phyloP scores from a whole-genome alignment of 768 basidiomycete genomes.

The Brasilioporus rufonigricans region DNA sequence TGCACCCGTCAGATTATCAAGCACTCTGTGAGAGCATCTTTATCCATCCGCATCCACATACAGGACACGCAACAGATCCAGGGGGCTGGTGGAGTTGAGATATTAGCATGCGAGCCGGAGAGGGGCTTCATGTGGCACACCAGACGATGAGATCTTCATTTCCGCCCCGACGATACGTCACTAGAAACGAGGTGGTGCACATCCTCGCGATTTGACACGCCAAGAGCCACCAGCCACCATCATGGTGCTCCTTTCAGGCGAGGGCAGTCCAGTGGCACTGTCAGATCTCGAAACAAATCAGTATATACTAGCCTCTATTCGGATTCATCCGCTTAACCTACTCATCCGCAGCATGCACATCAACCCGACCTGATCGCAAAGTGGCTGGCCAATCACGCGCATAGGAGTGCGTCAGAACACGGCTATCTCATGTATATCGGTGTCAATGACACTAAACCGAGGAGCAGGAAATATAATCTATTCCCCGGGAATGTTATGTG shows the following conservation, averaged over 20 bases:
- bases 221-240: not conserved
- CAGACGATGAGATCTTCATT: constrained; percentile 3
- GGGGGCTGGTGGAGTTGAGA: not conserved
- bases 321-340: not conserved
- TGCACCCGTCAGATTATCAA: not conserved
- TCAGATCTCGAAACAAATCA: not conserved
- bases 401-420: not conserved
- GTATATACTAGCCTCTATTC: not conserved
- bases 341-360: not conserved
- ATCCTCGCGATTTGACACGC: not conserved
- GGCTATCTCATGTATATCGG: not conserved
- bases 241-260: not conserved
- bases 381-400: not conserved
- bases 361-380: not conserved
- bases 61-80: not conserved
- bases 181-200: not conserved
- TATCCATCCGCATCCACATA: not conserved
- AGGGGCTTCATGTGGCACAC: not conserved
- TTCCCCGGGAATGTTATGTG: too few species aligned
- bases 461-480: not conserved
- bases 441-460: not conserved
- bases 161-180: constrained; percentile 8
- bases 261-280: not conserved
- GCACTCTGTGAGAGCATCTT: not conserved
- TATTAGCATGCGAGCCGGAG: not conserved